Conservation (phyloP, 192 early-diverging fungal genomes). For the Backusella tarrabulga region DNA sequence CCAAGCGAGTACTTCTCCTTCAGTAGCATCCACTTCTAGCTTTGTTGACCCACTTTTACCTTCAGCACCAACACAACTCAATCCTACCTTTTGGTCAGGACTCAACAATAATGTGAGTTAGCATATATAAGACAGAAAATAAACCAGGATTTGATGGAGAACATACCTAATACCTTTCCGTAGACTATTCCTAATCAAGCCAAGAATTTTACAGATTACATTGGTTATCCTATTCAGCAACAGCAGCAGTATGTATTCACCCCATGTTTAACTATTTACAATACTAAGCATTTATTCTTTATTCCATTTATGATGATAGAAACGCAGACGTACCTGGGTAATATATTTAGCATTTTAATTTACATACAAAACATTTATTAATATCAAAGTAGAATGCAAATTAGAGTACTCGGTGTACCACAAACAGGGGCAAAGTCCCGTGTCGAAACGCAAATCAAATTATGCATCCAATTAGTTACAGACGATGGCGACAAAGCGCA, state of each 20-base stretch:
- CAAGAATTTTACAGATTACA: conserved; percentile 31
- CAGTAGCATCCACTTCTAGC: conserved; percentile 13
- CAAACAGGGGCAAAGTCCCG: conserved; percentile 74
- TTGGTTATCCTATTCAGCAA: conserved; percentile 17
- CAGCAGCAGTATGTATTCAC: neutral
- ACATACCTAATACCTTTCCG: conserved; percentile 8
- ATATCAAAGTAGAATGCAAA: conserved; percentile 21
- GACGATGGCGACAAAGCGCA: conserved; percentile 70
- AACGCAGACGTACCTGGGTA: conserved; percentile 10
- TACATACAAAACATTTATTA: neutral
- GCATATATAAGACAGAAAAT: neutral
- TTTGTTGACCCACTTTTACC: conserved; percentile 29
- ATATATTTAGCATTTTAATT: conserved; percentile 5
- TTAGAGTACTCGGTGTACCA: conserved; percentile 48
- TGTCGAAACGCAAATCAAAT: conserved; percentile 94
- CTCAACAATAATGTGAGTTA: conserved; percentile 24
- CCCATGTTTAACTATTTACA: neutral
- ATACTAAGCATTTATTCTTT: neutral
- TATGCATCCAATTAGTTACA: conserved; percentile 82
- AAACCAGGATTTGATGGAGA: neutral
- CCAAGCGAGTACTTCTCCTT: neutral
- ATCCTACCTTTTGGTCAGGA: conserved; percentile 23
- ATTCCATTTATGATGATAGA: neutral
- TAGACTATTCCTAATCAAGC: conserved; percentile 30
- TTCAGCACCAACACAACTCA: conserved; percentile 7